Evolutionary conservation across 1,139 yeast genomes (phyloP).

Genomic region (Diutina mesorugosa): DNA sequence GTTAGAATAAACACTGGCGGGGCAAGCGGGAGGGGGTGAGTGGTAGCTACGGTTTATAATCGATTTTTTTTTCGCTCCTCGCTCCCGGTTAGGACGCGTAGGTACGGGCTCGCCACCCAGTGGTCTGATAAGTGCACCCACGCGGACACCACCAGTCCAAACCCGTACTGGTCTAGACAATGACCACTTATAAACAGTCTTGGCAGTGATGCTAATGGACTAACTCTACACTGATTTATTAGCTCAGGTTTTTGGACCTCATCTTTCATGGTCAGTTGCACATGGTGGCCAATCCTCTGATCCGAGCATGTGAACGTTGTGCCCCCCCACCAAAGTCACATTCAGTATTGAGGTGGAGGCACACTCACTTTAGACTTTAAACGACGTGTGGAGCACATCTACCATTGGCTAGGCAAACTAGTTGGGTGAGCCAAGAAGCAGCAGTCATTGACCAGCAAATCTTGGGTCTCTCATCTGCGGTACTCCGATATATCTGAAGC

Average conservation of each 20-base stretch:
- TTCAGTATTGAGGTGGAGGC: neutral
- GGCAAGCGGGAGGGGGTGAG: neutral
- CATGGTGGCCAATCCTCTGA: neutral
- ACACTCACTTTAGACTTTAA: too few species aligned
- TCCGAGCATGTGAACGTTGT: neutral
- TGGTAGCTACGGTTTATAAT: neutral
- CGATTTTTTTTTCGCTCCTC: neutral
- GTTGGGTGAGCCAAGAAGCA: neutral
- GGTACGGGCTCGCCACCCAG: neutral
- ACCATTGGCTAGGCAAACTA: neutral
- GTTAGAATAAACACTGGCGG: neutral
- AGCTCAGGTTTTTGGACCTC: too few species aligned
- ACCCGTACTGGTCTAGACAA: too few species aligned
- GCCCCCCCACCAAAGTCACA: neutral
- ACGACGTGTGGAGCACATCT: too few species aligned
- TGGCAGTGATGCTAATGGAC: too few species aligned
- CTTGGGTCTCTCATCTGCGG: neutral
- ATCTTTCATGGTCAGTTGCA: neutral
- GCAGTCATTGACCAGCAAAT: too few species aligned
- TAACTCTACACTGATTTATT: too few species aligned
- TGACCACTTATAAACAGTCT: too few species aligned
- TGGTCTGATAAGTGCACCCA: neutral
- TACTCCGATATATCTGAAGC: too few species aligned
- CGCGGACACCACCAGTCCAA: too few species aligned
- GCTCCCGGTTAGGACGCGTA: neutral